Percentiles rank a stretch among this genome's conserved stretches.
Evolutionary conservation across 805 yeast genomes (phyloP).

Genomic region (Lachancea dasiensis): DNA sequence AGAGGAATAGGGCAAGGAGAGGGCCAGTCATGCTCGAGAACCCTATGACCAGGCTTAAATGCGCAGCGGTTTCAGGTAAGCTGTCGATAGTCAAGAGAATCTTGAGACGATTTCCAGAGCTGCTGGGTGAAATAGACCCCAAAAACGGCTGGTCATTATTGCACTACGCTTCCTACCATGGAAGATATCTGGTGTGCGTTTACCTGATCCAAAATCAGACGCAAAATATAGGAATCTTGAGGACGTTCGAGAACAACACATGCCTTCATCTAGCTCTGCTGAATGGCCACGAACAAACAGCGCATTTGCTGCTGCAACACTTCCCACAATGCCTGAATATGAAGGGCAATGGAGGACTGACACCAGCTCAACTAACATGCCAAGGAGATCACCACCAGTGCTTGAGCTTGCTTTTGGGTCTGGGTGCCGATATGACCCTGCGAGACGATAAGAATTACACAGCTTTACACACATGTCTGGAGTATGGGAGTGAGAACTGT

Average conservation of each 20-base stretch:
- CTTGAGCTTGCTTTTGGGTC: conserved; percentile 55
- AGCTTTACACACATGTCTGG: conserved; percentile 78
- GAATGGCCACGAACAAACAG: conserved; percentile 62
- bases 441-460: conserved; percentile 74
- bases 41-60: conserved; percentile 59
- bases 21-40: conserved; percentile 35
- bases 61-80: conserved; percentile 59
- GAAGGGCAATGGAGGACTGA: conserved; percentile 43
- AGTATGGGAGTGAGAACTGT: conserved; percentile 57
- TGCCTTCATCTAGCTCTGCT: conserved; percentile 66
- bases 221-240: conserved; percentile 41
- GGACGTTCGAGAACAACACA: conserved; percentile 52
- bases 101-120: conserved; percentile 60
- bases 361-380: conserved; percentile 68
- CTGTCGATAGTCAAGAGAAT: conserved; percentile 57
- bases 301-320: conserved; percentile 66
- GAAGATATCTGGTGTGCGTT: conserved; percentile 63
- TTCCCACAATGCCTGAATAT: conserved; percentile 49
- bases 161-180: conserved; percentile 74
- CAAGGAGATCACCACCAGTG: conserved; percentile 55
- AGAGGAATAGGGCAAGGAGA: too few species aligned
- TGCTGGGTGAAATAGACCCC: conserved; percentile 64
- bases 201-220: conserved; percentile 46
- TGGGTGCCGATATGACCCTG: conserved; percentile 70
- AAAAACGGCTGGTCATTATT: conserved; percentile 75